These are phyloP conservation scores for Podila verticillata DNA, from an alignment of 192 early-diverging fungal genomes.

Conservation along the genomic window DNA sequence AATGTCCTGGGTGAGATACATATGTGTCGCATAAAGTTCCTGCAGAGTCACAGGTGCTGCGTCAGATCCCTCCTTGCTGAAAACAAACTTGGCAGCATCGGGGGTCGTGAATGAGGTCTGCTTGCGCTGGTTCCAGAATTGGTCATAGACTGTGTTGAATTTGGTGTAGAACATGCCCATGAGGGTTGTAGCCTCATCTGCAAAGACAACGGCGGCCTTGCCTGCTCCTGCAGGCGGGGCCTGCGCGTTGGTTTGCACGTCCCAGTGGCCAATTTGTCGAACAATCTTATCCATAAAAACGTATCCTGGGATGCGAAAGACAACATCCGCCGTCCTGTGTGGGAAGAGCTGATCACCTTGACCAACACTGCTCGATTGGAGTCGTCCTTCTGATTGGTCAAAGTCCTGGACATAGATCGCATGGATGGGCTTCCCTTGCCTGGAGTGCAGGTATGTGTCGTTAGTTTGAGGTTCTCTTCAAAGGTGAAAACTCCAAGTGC, in stretches of 20 bases:
- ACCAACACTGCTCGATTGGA: slow-evolving; percentile 21
- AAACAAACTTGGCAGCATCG: slow-evolving; percentile 50
- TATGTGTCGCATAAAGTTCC: slow-evolving; percentile 66
- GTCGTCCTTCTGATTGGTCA: slow-evolving; percentile 34
- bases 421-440: slow-evolving; percentile 4
- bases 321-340: slow-evolving; percentile 55
- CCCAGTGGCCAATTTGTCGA: slow-evolving; percentile 12
- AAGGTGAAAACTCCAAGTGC: background rate
- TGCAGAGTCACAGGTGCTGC: slow-evolving; percentile 21
- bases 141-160: slow-evolving; percentile 47
- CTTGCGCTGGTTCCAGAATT: slow-evolving; percentile 43
- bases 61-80: slow-evolving; percentile 28
- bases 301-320: slow-evolving; percentile 56
- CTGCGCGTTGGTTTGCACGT: slow-evolving; percentile 7
- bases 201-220: slow-evolving; percentile 35
- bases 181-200: slow-evolving; percentile 37
- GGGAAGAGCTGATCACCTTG: slow-evolving; percentile 17
- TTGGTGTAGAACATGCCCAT: slow-evolving; percentile 44
- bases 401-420: slow-evolving; percentile 26
- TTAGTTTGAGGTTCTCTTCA: background rate
- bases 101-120: slow-evolving; percentile 15
- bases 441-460: background rate
- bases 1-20: slow-evolving; percentile 63
- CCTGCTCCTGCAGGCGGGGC: slow-evolving; percentile 5
- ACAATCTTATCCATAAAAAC: slow-evolving; percentile 5